Evolutionary conservation across 2,329 filamentous ascomycete genomes (phyloP), one percentile per base, ranked within the genome.

Genomic region (Exophiala phaeomuriformis): DNA sequence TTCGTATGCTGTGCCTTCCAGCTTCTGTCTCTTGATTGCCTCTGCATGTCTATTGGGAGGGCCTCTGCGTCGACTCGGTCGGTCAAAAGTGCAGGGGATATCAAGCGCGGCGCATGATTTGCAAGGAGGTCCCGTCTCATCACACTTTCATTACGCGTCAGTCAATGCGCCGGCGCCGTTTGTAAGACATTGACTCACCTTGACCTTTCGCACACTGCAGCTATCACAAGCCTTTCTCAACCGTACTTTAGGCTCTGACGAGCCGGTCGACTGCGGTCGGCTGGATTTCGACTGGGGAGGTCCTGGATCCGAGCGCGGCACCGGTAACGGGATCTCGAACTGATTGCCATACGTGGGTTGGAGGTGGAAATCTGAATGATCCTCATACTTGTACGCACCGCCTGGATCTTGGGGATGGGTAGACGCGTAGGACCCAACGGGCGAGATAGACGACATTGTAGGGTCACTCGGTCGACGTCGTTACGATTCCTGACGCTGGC

Each of bases 41-140:
- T 85, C 82, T 12, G 82, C 82, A 70, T 84, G 81, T 59, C 78
- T 72, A 63, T 85, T 86, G 32, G 82, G 81, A 35, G 83, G 83
- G 3, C 83, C 83, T 63, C 83, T 74, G 55, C 83, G 75, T 53
- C 80, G 75, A 64, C 78, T 83, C 29, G 81, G 81, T 58, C 82
- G 73, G 45, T 83, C 75, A 65, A 83, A 85, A 53, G 82, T 85
- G 66, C 83, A 86, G 29, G 81, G 81, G 46, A 85, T 84, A 57
- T 84, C 81, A 59, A 85, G 72, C 49, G 78, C 77, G 40, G 79
- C 74, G 67, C 83, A 86, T 44, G 82, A 82, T 64, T 78, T 73
- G 70, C 83, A 86, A 44, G 83, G 82, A 30, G 81, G 80, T n/a
- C 81, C 81, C 39, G 75, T 75, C 63, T 83, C 80, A 65, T 85